A percentile compares a stretch with the other conserved stretches of the same genome.
Conservation (phyloP, 768 basidiomycete genomes). For the Mycena galopus region DNA sequence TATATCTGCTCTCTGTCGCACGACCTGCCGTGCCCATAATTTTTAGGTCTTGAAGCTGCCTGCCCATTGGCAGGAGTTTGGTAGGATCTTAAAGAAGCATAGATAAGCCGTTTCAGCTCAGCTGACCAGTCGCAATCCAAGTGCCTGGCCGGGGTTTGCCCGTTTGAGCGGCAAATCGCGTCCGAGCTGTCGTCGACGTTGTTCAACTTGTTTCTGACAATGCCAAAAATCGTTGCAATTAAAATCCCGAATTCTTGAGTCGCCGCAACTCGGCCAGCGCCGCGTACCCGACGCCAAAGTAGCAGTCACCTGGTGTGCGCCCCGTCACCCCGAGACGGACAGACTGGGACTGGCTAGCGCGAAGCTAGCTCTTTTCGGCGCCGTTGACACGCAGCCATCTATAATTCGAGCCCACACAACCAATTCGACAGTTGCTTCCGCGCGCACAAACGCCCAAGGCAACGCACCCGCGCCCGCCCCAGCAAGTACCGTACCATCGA, state of each 20-base stretch:
- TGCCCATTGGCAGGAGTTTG: constrained; percentile 9
- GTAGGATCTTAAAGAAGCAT: background rate
- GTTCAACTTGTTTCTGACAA: background rate
- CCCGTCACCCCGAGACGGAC: background rate
- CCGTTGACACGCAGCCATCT: too few species aligned
- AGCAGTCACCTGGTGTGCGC: too few species aligned
- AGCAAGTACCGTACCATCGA: background rate
- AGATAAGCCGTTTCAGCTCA: constrained; percentile 4
- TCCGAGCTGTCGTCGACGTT: background rate
- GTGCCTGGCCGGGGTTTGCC: constrained; percentile 25
- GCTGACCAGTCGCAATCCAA: background rate
- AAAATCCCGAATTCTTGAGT: background rate
- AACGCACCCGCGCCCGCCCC: constrained; percentile 19
- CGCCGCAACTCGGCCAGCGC: background rate
- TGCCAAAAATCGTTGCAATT: background rate
- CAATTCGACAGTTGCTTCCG: background rate
- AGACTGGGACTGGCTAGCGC: background rate
- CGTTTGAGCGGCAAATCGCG: background rate
- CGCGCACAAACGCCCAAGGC: background rate
- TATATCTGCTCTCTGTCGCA: constrained; percentile 7
- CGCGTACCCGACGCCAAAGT: background rate
- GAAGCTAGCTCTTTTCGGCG: constrained; percentile 14
- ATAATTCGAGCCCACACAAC: background rate
- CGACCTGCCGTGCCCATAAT: background rate
- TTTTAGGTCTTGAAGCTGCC: background rate